Conservation (phyloP, 257 asterid species). For the Solanum tarapatanum region DNA sequence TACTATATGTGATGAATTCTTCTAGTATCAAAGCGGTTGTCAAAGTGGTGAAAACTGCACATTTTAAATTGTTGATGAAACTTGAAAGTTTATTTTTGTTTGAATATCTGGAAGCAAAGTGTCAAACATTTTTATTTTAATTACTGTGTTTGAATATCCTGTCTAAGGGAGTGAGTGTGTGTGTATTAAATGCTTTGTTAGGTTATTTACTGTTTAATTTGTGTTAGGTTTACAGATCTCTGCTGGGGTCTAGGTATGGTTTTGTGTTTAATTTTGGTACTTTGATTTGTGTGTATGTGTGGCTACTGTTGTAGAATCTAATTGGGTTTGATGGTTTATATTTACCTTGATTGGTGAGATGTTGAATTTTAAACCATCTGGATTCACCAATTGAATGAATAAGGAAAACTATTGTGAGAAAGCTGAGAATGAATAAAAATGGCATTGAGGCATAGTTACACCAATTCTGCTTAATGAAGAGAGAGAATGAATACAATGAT, state of each 20-base stretch:
- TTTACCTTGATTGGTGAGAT: not conserved
- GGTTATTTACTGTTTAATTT: not conserved
- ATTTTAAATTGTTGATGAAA: not conserved
- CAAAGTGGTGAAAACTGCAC: not conserved
- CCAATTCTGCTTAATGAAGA: not conserved
- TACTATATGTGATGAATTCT: not conserved
- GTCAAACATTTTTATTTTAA: not conserved
- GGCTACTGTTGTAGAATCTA: not conserved
- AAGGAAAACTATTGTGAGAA: not conserved
- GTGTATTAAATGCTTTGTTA: not conserved
- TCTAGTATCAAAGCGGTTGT: not conserved
- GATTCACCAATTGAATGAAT: not conserved
- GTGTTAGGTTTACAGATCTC: not conserved
- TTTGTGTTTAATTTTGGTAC: not conserved
- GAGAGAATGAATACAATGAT: not conserved
- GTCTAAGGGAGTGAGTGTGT: not conserved
- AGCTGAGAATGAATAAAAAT: not conserved
- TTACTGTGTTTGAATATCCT: not conserved
- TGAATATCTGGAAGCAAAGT: not conserved
- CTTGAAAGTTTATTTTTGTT: not conserved
- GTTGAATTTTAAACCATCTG: not conserved
- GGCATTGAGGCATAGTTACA: not conserved
- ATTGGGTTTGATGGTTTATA: not conserved
- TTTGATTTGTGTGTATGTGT: not conserved
- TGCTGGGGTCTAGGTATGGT: not conserved